Percentiles rank a stretch among this genome's conserved stretches.
These are phyloP conservation scores for Microbotryum silenes-acaulis DNA, from an alignment of 1,284 basidiomycete species.

Conservation along the genomic window DNA sequence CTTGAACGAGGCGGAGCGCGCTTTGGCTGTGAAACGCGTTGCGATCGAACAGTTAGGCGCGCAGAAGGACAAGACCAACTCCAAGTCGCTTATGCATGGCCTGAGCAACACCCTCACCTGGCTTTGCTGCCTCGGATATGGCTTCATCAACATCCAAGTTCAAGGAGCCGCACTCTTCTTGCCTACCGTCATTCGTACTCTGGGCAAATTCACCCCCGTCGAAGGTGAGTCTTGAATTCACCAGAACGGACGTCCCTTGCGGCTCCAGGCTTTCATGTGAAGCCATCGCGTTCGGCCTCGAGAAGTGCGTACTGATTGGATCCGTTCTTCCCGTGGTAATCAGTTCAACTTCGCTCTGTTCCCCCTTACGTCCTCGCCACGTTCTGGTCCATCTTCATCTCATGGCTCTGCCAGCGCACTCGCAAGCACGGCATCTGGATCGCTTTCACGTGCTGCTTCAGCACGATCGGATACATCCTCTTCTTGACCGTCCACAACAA, in stretches of 20 bases:
- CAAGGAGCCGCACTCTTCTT: constrained; percentile 37
- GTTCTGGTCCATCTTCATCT: constrained; percentile 18
- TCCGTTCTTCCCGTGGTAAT: background rate
- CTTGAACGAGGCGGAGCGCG: constrained; percentile 38
- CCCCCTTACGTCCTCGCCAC: constrained; percentile 27
- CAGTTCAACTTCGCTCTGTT: constrained; percentile 6
- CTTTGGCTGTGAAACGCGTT: constrained; percentile 29
- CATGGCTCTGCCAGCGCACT: constrained; percentile 15
- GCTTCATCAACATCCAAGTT: constrained; percentile 33
- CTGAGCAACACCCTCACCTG: constrained; percentile 19
- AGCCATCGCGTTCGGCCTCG: too few species aligned
- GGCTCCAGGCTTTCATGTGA: too few species aligned
- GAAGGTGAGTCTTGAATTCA: constrained; percentile 12
- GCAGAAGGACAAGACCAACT: constrained; percentile 32
- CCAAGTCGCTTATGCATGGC: constrained; percentile 21
- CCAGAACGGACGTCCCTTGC: background rate
- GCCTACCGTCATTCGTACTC: constrained; percentile 32
- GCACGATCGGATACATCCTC: constrained; percentile 28
- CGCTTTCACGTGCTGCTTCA: constrained; percentile 16
- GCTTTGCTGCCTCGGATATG: constrained; percentile 29
- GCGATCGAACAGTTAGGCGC: constrained; percentile 22
- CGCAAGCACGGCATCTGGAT: constrained; percentile 16
- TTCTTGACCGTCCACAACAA: constrained; percentile 21
- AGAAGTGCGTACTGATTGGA: background rate
- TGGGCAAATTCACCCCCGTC: constrained; percentile 19